Percentiles rank a stretch among this genome's conserved stretches.
These are phyloP conservation scores for Populus hybrid DNA, from an alignment of 441 rosid species.

Conservation along the genomic window DNA sequence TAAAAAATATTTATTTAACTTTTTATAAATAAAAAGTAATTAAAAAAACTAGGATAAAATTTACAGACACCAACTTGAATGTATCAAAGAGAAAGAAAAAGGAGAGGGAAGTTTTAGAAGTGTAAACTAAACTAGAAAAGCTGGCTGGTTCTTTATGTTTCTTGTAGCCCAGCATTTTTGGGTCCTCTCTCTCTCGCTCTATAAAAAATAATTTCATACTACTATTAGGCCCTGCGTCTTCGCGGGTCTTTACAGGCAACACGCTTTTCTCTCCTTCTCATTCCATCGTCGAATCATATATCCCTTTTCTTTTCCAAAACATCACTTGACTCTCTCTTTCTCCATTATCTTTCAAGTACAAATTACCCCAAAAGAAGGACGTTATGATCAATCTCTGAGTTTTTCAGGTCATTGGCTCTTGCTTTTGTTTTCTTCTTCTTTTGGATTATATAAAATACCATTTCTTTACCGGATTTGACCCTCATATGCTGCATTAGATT, in stretches of 20 bases:
- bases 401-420: slow-evolving; percentile 8
- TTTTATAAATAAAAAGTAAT: not conserved
- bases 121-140: not conserved
- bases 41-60: not conserved
- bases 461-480: too few relatives aligned
- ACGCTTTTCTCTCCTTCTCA: slow-evolving; percentile 51
- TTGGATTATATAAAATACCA: too few relatives aligned
- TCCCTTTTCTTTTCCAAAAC: not conserved
- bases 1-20: not conserved
- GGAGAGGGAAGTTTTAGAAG: not conserved
- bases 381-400: not conserved
- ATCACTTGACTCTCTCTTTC: slow-evolving; percentile 9
- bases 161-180: too few relatives aligned
- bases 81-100: too few relatives aligned
- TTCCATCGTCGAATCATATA: slow-evolving; percentile 19
- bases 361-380: not conserved
- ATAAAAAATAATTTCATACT: not conserved
- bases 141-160: not conserved
- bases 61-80: too few relatives aligned
- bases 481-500: too few relatives aligned
- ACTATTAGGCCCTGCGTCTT: slow-evolving; percentile 34
- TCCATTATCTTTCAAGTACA: slow-evolving; percentile 13
- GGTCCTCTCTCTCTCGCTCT: not conserved
- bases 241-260: slow-evolving; percentile 41
- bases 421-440: not conserved